phyloP scores from a whole-genome alignment of 345 rosid genomes.

The Nephelium lappaceum region DNA sequence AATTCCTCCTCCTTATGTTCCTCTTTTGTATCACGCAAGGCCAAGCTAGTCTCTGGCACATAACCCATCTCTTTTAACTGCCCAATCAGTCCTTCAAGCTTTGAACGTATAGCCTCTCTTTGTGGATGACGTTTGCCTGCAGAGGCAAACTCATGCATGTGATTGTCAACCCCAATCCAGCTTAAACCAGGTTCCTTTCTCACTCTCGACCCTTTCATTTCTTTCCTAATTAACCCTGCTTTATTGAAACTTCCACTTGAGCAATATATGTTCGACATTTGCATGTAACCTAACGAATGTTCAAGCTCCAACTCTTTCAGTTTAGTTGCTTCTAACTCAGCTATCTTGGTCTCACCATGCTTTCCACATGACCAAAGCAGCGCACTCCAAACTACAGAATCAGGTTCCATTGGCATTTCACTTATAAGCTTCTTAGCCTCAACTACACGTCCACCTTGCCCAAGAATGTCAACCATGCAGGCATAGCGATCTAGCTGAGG shows the following conservation, averaged over 20 bases:
- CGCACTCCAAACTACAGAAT: constrained; percentile 86
- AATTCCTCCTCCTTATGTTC: no score
- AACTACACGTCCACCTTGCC: constrained; percentile 67
- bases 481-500: constrained; percentile 88
- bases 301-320: constrained; percentile 63
- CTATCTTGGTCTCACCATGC: constrained; percentile 65
- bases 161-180: constrained; percentile 74
- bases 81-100: no score
- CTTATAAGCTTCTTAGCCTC: constrained; percentile 67
- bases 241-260: no score
- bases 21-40: no score
- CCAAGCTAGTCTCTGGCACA: no score
- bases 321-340: constrained; percentile 59
- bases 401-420: constrained; percentile 81
- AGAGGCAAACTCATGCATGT: constrained; percentile 70
- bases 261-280: constrained; percentile 81
- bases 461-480: constrained; percentile 80
- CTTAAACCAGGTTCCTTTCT: constrained; percentile 87
- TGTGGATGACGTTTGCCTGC: constrained; percentile 71
- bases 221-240: constrained; percentile 62
- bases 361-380: constrained; percentile 80
- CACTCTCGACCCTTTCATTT: constrained; percentile 63
- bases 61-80: no score
- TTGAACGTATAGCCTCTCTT: no score
- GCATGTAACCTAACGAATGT: constrained; percentile 71